These are phyloP conservation scores for Hepatocystis sp. DNA, from an alignment of 169 alveolate genomes.

Conservation along the genomic window DNA sequence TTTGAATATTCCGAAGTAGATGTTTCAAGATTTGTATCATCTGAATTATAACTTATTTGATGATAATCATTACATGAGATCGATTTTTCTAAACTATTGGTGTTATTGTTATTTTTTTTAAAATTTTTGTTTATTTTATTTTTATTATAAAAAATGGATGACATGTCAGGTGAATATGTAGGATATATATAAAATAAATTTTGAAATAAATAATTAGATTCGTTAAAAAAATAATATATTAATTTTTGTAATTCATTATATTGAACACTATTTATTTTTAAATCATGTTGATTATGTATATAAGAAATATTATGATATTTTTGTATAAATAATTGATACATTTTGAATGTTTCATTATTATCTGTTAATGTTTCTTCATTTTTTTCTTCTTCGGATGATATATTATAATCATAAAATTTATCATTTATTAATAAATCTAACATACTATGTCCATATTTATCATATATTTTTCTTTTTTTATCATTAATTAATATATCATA, in stretches of 20 bases:
- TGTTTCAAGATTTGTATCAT: slow-evolving; percentile 11
- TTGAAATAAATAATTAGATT: slow-evolving; percentile 25
- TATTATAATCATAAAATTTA: slow-evolving; percentile 48
- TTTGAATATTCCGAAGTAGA: slow-evolving; percentile 3
- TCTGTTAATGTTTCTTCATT: slow-evolving; percentile 21
- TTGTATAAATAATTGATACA: slow-evolving; percentile 52
- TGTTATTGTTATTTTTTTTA: too few relatives aligned
- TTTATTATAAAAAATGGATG: slow-evolving; percentile 14
- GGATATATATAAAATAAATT: slow-evolving; percentile 59
- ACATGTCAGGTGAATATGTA: slow-evolving; percentile 18
- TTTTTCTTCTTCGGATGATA: slow-evolving; percentile 56
- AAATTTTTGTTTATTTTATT: slow-evolving; percentile 7
- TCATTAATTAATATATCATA: slow-evolving; percentile 56
- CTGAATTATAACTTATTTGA: not conserved
- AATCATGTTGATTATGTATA: slow-evolving; percentile 27
- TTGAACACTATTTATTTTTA: slow-evolving; percentile 47
- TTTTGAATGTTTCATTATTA: slow-evolving; percentile 32
- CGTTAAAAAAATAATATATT: slow-evolving; percentile 42
- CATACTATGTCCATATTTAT: slow-evolving; percentile 67
- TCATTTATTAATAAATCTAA: slow-evolving; percentile 65
- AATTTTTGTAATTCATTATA: slow-evolving; percentile 61
- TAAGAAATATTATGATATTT: slow-evolving; percentile 55
- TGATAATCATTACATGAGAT: not conserved
- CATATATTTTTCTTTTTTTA: slow-evolving; percentile 69
- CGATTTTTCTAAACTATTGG: not conserved